phyloP scores from a whole-genome alignment of 129 eudicot genomes.

The Helianthus tuberosus region DNA sequence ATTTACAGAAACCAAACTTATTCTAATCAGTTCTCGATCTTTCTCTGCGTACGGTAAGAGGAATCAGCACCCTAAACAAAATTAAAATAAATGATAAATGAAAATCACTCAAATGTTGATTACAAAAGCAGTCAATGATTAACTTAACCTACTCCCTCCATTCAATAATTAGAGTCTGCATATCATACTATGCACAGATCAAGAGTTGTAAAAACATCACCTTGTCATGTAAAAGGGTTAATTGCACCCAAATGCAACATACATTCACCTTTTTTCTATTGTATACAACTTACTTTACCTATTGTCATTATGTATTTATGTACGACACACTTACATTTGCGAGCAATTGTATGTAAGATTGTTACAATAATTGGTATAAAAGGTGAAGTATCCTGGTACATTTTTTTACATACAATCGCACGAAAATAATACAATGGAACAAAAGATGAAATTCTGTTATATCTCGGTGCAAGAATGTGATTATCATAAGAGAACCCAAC shows the following conservation, averaged over 20 bases:
- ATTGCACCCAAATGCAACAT: neutral
- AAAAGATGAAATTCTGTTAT: neutral
- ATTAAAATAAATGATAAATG: neutral
- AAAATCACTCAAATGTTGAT: constrained; percentile 12
- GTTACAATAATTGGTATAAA: neutral
- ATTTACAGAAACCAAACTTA: constrained; percentile 23
- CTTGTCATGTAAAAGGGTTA: too few species aligned
- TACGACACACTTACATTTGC: too few species aligned
- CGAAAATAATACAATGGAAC: neutral
- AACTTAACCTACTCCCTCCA: too few species aligned
- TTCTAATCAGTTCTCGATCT: constrained; percentile 22
- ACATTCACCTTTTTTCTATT: neutral
- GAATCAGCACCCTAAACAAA: constrained; percentile 15
- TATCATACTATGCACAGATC: too few species aligned
- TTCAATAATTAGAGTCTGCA: too few species aligned
- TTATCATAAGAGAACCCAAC: neutral
- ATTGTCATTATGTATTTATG: too few species aligned
- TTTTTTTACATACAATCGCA: too few species aligned
- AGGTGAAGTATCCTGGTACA: neutral
- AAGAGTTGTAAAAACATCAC: too few species aligned
- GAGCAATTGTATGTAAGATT: neutral
- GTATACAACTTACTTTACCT: neutral
- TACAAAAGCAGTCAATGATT: neutral
- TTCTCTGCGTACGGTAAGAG: constrained; percentile 24
- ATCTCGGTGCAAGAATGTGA: neutral